phyloP scores from a whole-genome alignment of 2,329 filamentous ascomycete genomes.

The Teratosphaeria zuluensis region DNA sequence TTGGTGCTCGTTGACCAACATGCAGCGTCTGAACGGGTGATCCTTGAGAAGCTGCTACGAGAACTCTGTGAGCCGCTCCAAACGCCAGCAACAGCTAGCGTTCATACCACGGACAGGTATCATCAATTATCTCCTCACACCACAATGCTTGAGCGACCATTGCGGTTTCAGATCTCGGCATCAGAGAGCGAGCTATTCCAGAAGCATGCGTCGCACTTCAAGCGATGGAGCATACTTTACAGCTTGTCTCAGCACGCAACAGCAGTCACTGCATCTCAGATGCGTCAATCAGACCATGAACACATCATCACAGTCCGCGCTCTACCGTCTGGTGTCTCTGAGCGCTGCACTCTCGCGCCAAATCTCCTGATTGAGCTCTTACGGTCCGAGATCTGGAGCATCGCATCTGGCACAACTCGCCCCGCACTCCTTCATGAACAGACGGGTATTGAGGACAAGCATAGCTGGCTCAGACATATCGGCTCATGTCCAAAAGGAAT shows the following conservation, averaged over 20 bases:
- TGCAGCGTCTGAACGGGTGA: conserved; percentile 81
- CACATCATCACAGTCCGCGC: conserved; percentile 35
- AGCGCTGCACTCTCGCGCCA: conserved; percentile 66
- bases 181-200: conserved; percentile 53
- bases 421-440: not conserved
- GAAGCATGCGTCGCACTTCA: conserved; percentile 48
- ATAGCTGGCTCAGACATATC: conserved; percentile 52
- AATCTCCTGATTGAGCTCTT: conserved; percentile 63
- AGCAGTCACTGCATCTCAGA: conserved; percentile 1
- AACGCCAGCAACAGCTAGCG: conserved; percentile 19
- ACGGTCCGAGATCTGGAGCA: conserved; percentile 62
- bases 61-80: conserved; percentile 39
- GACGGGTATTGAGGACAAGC: conserved; percentile 1
- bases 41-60: conserved; percentile 62
- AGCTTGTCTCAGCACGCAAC: conserved; percentile 27
- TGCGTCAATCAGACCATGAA: conserved; percentile 5
- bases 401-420: conserved; percentile 28
- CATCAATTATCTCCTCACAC: conserved; percentile 23
- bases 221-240: conserved; percentile 65
- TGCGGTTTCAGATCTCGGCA: conserved; percentile 55
- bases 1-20: conserved; percentile 85
- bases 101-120: conserved; percentile 14
- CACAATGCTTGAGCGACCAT: conserved; percentile 36
- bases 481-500: conserved; percentile 65
- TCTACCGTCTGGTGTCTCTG: conserved; percentile 63